Evolutionary conservation across 2,329 filamentous ascomycete genomes (phyloP), one percentile per base, ranked within the genome.

Genomic region (Pyrenophora tritici-repentis): DNA sequence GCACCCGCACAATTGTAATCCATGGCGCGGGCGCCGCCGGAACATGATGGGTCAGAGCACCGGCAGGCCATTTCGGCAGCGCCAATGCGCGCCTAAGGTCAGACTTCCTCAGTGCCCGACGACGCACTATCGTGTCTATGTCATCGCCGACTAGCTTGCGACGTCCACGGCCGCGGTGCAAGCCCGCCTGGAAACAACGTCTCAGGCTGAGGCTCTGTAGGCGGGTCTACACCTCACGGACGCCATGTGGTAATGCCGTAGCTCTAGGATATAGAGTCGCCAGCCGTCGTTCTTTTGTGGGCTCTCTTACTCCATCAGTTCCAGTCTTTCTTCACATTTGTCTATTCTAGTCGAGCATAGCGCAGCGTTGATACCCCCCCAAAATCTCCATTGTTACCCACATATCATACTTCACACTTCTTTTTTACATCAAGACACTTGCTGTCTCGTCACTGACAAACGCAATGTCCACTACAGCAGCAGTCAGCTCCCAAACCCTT

Each of bases 381-480:
- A 7, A 26, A 10, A 29, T 13, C 10, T 29, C 26, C 26, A 29
- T 29, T 10, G 3, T 26, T 29, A 29, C 26, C 26, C 26, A 29
- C 42, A 47, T 50, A 44, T 22, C 40, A 44, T 29, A 55, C 47
- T 45, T 53, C 47, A 50, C 37, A 52, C 37, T 52, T 55, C 39
- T 49, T 36, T 54, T 47, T 47, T 34, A 45, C 38, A 44, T 26
- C 29, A 47, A 20, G 38, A 20, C 34, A 22, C 26, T 18, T 13
- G 37, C 24, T 26, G 38, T 13, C 12, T 3, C 35, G 59, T 59
- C 50, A 61, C 55, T 52, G 52, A 62, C 55, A 58, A 45, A 18
- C 33, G 50, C 45, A 53, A 73, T 72, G 68, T 69, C 70, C 44
- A 70, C 63, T 50, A 64, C 69, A 56, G 59, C 63, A 36, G 49